A percentile compares a stretch with the other conserved stretches of the same genome.
These are phyloP conservation scores for Physcomitrium patens DNA, from an alignment of 225 moss, liverwort and hornwort species.

Conservation along the genomic window DNA sequence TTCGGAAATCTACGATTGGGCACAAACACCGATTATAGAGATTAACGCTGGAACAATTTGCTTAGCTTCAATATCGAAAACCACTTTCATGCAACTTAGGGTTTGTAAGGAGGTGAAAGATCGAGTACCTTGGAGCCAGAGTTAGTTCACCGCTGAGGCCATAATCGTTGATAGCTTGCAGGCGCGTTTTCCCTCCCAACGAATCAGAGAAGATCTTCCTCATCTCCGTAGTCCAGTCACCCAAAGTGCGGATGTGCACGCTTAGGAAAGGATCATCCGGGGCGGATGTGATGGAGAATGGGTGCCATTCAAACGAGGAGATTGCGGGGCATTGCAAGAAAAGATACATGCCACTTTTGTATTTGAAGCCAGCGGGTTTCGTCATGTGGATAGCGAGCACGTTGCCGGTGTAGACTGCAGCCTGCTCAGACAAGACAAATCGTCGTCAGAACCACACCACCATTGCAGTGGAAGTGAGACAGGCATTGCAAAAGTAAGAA, in stretches of 20 bases:
- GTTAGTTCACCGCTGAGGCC: slow-evolving; percentile 90
- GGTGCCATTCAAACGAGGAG: slow-evolving; percentile 97
- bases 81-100: neutral
- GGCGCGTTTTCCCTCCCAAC: slow-evolving; percentile 68
- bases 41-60: neutral
- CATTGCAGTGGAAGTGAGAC: no score
- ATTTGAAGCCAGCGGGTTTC: slow-evolving; percentile 83
- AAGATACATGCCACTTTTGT: slow-evolving; percentile 99
- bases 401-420: slow-evolving; percentile 82
- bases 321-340: slow-evolving; percentile 89
- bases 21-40: slow-evolving; percentile 4
- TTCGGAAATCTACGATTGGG: slow-evolving; percentile 65
- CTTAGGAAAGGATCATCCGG: slow-evolving; percentile 90
- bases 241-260: slow-evolving; percentile 92
- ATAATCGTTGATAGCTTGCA: slow-evolving; percentile 77
- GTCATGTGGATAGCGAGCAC: slow-evolving; percentile 88
- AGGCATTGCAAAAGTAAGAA: no score
- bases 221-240: slow-evolving; percentile 91
- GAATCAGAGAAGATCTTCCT: slow-evolving; percentile 71
- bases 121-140: slow-evolving; percentile 61
- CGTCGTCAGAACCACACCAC: neutral
- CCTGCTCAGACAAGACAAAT: slow-evolving; percentile 38
- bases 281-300: slow-evolving; percentile 97
- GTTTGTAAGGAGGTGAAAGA: neutral
- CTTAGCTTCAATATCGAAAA: neutral